These are phyloP conservation scores for Fusarium sacchari DNA, from an alignment of 2,329 filamentous ascomycete species.

Conservation along the genomic window DNA sequence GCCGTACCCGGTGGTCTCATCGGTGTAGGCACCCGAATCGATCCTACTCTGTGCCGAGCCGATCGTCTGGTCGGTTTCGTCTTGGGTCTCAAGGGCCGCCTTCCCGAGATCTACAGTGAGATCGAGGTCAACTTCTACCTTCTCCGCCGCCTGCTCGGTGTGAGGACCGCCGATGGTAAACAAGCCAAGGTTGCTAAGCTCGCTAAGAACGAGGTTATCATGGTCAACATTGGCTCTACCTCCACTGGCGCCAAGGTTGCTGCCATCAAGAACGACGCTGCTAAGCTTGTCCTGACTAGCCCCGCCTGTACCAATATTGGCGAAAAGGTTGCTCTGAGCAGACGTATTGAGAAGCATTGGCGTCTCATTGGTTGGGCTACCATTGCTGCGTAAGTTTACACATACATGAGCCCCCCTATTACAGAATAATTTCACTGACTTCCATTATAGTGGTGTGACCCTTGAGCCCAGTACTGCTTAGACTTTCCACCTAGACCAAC, in stretches of 20 bases:
- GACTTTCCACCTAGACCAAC: constrained; percentile 30
- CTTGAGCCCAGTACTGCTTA: constrained; percentile 62
- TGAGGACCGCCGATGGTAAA: constrained; percentile 97
- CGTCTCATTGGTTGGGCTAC: constrained; percentile 92
- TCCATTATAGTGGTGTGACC: constrained; percentile 60
- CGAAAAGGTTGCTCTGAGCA: constrained; percentile 95
- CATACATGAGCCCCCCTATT: not conserved
- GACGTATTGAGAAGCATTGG: constrained; percentile 99
- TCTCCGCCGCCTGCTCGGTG: constrained; percentile 90
- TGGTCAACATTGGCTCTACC: constrained; percentile 99
- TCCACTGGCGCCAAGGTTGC: constrained; percentile 97
- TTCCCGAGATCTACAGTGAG: constrained; percentile 97
- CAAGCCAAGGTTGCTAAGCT: constrained; percentile 99
- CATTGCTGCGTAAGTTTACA: constrained; percentile 71
- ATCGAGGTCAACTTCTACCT: constrained; percentile 99
- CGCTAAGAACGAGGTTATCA: constrained; percentile 97
- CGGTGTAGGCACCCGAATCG: constrained; percentile 96
- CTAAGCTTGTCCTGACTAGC: constrained; percentile 91
- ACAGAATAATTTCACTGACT: constrained; percentile 15
- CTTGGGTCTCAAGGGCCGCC: constrained; percentile 89
- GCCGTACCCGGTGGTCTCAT: constrained; percentile 97
- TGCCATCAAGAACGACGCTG: constrained; percentile 96
- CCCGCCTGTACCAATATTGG: constrained; percentile 97
- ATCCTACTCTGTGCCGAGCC: constrained; percentile 97
- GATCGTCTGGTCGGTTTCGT: constrained; percentile 99